These are phyloP conservation scores for Eutrema yunnanense DNA, from an alignment of 345 rosid genomes.

Conservation along the genomic window DNA sequence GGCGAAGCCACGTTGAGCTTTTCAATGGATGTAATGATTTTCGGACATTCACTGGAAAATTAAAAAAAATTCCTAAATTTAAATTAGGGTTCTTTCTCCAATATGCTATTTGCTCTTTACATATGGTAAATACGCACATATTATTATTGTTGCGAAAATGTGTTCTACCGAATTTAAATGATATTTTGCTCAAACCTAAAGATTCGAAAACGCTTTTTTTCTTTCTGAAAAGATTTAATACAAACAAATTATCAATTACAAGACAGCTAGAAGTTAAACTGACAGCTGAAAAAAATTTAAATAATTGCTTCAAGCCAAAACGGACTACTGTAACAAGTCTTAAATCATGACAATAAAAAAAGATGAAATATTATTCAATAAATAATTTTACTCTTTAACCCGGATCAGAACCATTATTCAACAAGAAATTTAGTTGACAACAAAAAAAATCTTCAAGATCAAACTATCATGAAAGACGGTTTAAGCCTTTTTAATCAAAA, in stretches of 20 bases:
- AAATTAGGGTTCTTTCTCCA: slow-evolving; percentile 29
- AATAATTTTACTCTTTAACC: background rate
- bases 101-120: background rate
- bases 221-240: background rate
- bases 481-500: background rate
- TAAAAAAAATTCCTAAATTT: slow-evolving; percentile 16
- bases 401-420: background rate
- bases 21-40: slow-evolving; percentile 31
- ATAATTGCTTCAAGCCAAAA: background rate
- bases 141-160: background rate
- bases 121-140: background rate
- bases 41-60: slow-evolving; percentile 16
- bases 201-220: background rate
- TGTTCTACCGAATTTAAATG: background rate
- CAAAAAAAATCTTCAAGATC: background rate
- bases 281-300: background rate
- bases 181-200: background rate
- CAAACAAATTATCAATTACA: background rate
- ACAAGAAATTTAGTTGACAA: no score
- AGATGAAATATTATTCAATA: background rate
- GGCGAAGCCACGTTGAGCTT: slow-evolving; percentile 21
- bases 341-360: background rate
- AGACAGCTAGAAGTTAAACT: slow-evolving; percentile 12
- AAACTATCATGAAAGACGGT: background rate
- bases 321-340: background rate